Base-by-base conservation (phyloP, 495 filamentous ascomycete species). In the Aspergillus bridgeri region DNA sequence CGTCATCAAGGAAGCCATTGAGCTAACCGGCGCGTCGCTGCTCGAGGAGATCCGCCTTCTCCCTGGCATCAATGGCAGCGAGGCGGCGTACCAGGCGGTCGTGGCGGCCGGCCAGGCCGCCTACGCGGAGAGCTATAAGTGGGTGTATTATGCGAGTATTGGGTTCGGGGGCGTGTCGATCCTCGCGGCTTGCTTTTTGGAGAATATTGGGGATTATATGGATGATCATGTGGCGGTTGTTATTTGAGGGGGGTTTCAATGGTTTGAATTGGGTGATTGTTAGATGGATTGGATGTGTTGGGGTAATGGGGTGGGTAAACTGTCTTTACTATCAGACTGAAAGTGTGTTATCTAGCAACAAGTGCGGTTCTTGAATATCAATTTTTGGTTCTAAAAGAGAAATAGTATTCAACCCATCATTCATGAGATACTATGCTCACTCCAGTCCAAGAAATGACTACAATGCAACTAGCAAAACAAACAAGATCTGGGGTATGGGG, bases 171-270 rank as follows among this genome's bases (percentile, higher is more conserved):
- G 38, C 0, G 68, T 89, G 1, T 79, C 81, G n/a, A 82, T 89
- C 21, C 25, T 88, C 13, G 83, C 86, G 7, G 80, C 84, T 43
- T 74, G 79, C 59, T 86, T 86, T 57, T 66, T 90, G 69, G 84
- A 81, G 13, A 77, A 87, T 64, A 87, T 89, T 49, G 66, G 67
- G n/a, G 69, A 80, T 71, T 87, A 84, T 61, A 84, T 89, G 79
- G 82, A 86, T 66, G 83, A 89, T 66, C 80, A 86, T 70, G 80
- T 89, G 23, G 85, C 85, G 0, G 86, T 88, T 17, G 80, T 86
- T 38, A 84, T 89, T 23, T 55, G 43, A 22, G 21, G 15, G 25
- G 18, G 20, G 9, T 24, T 3, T n/a, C n/a, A n/a, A n/a, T n/a
- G 18, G 8, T 3, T 25, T 53, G 51, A 7, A 17, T 45, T 38